Conservation (phyloP, 176 grass and related monocot species). For the Bonia amplexicaulis region DNA sequence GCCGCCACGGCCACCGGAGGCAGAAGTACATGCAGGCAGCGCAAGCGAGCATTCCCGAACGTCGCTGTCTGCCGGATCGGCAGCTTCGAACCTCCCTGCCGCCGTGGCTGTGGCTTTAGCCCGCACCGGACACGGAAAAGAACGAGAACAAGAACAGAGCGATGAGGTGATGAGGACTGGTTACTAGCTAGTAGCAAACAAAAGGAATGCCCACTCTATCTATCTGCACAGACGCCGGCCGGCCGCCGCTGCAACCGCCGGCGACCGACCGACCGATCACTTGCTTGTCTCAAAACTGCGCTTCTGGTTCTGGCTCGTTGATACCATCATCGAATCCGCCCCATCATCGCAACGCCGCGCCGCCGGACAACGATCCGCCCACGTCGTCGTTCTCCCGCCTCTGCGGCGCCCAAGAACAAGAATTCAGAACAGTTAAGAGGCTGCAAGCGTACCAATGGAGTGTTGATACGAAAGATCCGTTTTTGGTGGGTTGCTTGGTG, state of each 20-base stretch:
- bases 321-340: neutral
- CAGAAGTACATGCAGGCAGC: neutral
- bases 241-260: neutral
- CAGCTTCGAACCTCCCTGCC: neutral
- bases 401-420: neutral
- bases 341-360: slow-evolving; percentile 8
- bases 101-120: neutral
- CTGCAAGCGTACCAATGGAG: neutral
- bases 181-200: slow-evolving; percentile 21
- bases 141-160: neutral
- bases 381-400: neutral
- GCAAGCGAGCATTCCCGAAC: neutral
- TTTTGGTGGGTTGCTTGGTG: neutral
- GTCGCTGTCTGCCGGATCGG: neutral
- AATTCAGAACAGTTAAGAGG: neutral
- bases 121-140: neutral
- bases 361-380: neutral
- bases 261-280: neutral
- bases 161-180: neutral
- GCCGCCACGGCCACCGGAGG: neutral
- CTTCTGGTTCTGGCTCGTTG: neutral
- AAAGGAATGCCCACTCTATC: slow-evolving; percentile 34
- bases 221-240: slow-evolving; percentile 39
- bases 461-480: neutral
- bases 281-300: slow-evolving; percentile 41